Evolutionary conservation across 495 filamentous ascomycete species (phyloP).

Genomic region (Penicillium daleae): DNA sequence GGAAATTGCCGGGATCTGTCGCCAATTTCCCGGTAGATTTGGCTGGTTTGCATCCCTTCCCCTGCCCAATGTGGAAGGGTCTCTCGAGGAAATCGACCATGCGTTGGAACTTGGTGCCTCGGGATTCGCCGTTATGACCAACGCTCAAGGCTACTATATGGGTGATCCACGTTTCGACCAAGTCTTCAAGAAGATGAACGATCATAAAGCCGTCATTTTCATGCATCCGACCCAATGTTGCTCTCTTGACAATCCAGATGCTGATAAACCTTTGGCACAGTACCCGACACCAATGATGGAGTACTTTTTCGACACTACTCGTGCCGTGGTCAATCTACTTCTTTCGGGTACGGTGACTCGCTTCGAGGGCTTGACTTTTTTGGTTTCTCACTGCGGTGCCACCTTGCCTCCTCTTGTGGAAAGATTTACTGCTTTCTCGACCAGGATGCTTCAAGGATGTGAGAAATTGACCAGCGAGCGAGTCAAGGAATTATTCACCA

Average conservation of each 20-base stretch:
- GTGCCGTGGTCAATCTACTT: conserved; percentile 8
- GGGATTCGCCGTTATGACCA: conserved; percentile 9
- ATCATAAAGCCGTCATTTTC: conserved; percentile 1
- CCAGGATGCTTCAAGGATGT: background rate
- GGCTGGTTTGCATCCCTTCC: conserved; percentile 10
- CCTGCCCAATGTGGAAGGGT: conserved; percentile 2
- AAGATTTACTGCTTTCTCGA: conserved; percentile 7
- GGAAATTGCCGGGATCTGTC: background rate
- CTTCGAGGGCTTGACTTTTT: conserved; percentile 8
- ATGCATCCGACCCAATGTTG: conserved; percentile 13
- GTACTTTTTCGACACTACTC: conserved; percentile 10
- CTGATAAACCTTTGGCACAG: conserved; percentile 4
- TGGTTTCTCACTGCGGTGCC: conserved; percentile 9
- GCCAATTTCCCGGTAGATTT: background rate
- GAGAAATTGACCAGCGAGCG: conserved; percentile 6
- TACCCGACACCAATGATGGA: conserved; percentile 8
- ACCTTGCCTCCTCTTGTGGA: conserved; percentile 7
- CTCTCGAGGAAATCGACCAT: conserved; percentile 12
- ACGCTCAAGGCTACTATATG: conserved; percentile 7
- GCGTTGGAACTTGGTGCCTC: conserved; percentile 7
- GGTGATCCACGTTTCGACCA: conserved; percentile 9
- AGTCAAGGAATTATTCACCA: background rate
- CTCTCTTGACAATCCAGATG: conserved; percentile 7
- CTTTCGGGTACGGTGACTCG: conserved; percentile 4
- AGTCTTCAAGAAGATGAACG: conserved; percentile 8